A percentile compares a stretch with the other conserved stretches of the same genome.
Conservation (phyloP, 805 yeast species). For the Geotrichum ghanense region DNA sequence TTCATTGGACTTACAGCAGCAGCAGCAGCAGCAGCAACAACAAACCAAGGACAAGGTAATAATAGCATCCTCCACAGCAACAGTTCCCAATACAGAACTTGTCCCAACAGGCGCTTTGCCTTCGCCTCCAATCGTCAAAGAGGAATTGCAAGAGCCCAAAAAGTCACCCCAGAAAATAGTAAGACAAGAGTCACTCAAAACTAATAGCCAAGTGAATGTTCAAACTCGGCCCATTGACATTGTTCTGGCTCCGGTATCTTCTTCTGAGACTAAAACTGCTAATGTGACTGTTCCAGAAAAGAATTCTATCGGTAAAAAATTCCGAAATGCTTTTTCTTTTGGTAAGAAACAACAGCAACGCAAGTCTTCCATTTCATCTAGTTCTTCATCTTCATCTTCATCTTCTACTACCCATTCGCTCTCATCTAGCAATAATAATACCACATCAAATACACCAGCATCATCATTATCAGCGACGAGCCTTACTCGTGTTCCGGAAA, state of each 20-base stretch:
- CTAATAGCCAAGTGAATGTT: background rate
- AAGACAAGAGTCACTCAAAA: background rate
- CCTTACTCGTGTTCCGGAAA: background rate
- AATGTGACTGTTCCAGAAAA: conserved; percentile 2
- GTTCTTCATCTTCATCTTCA: background rate
- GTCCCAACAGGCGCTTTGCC: too few species aligned
- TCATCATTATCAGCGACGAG: background rate
- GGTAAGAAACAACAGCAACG: conserved; percentile 4
- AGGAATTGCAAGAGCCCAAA: background rate
- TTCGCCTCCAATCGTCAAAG: background rate
- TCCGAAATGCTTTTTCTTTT: conserved; percentile 15
- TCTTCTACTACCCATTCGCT: background rate
- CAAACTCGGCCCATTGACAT: background rate
- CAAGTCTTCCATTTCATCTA: background rate
- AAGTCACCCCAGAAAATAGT: background rate
- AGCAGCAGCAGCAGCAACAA: background rate
- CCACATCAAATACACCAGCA: background rate
- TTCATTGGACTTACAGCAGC: background rate
- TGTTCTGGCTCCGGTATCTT: too few species aligned
- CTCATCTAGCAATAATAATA: background rate
- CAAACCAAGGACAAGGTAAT: too few species aligned
- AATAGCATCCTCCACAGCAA: too few species aligned
- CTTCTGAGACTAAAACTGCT: background rate
- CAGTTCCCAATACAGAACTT: too few species aligned
- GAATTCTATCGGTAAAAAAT: conserved; percentile 9